Conservation (phyloP, 495 filamentous ascomycete genomes). For the Terfezia boudieri region DNA sequence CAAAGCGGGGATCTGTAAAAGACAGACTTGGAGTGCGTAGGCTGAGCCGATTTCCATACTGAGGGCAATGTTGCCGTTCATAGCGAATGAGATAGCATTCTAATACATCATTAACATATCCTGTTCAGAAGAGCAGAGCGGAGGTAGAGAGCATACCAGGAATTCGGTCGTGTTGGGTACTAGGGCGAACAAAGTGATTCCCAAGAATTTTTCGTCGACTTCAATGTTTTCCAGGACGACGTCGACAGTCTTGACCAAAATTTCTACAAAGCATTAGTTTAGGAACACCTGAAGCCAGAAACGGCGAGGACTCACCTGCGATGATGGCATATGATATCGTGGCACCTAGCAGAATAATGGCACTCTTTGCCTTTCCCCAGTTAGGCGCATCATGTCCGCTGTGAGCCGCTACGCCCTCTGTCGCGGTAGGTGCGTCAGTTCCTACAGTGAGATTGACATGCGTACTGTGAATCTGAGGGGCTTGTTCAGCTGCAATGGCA, state of each 20-base stretch:
- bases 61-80: slow-evolving; percentile 99
- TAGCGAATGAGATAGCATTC: slow-evolving; percentile 98
- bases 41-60: slow-evolving; percentile 98
- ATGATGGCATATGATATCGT: slow-evolving; percentile 88
- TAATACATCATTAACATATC: slow-evolving; percentile 18
- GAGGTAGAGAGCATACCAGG: slow-evolving; percentile 34
- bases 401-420: slow-evolving; percentile 15
- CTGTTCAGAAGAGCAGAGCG: background rate
- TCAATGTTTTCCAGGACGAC: slow-evolving; percentile 72
- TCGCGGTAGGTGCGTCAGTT: slow-evolving; percentile 20
- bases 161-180: slow-evolving; percentile 98
- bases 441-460: slow-evolving; percentile 22
- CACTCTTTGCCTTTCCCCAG: slow-evolving; percentile 79
- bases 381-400: slow-evolving; percentile 96
- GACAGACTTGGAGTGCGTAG: slow-evolving; percentile 89
- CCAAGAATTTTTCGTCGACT: slow-evolving; percentile 94
- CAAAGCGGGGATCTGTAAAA: slow-evolving; percentile 86
- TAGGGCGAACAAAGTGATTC: slow-evolving; percentile 88
- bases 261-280: slow-evolving; percentile 30
- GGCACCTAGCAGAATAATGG: slow-evolving; percentile 69
- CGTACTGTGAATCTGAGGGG: background rate
- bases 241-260: slow-evolving; percentile 88
- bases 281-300: background rate
- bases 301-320: slow-evolving; percentile 23
- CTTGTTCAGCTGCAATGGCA: slow-evolving; percentile 17